These are phyloP conservation scores for Xenoacremonium recifei DNA, from an alignment of 2,329 filamentous ascomycete species.

Conservation along the genomic window DNA sequence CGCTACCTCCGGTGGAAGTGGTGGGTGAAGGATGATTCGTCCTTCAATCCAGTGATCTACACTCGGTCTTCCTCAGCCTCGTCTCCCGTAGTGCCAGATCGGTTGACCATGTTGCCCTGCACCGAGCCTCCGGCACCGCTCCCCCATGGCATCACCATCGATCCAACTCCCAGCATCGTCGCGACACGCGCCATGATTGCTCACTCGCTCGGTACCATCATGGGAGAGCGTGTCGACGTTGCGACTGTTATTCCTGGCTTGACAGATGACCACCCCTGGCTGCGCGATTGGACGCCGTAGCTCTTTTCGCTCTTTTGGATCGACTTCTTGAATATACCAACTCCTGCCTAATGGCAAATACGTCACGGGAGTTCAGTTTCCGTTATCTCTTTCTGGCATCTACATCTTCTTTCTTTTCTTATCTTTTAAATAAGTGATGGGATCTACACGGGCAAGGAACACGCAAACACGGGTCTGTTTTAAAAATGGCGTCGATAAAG, in stretches of 20 bases:
- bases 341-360: not conserved
- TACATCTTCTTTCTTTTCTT: not conserved
- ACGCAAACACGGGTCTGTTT: too few species aligned
- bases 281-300: conserved; percentile 22
- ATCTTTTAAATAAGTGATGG: not conserved
- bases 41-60: conserved; percentile 10
- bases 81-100: conserved; percentile 13
- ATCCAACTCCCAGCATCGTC: conserved; percentile 16
- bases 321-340: too few species aligned
- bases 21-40: conserved; percentile 22
- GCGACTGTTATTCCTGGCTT: conserved; percentile 20
- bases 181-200: conserved; percentile 25
- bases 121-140: conserved; percentile 10
- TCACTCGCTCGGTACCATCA: conserved; percentile 24
- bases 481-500: too few species aligned
- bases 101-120: conserved; percentile 15
- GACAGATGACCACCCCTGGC: conserved; percentile 21
- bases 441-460: too few species aligned
- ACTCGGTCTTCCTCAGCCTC: conserved; percentile 14
- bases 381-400: not conserved
- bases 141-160: conserved; percentile 12
- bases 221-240: conserved; percentile 24
- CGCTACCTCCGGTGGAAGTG: conserved; percentile 25
- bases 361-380: not conserved
- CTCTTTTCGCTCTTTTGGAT: too few species aligned